Base-by-base conservation (phyloP, 192 early-diverging fungal species). In the Geranomyces michiganensis region DNA sequence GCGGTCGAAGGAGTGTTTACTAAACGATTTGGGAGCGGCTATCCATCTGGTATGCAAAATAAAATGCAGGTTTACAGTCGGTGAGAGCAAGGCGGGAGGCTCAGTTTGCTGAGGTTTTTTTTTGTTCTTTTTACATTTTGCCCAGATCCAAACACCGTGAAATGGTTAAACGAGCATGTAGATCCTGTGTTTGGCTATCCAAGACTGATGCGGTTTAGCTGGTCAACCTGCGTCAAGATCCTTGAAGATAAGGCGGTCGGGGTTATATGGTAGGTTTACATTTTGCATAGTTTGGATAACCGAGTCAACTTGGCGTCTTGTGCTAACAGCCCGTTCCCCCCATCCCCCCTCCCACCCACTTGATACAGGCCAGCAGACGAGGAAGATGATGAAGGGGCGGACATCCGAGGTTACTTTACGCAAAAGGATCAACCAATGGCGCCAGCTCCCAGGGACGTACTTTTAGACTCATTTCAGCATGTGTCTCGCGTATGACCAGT, bases 171-270 rank as follows among this genome's bases (percentile, higher is more conserved):
- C 32, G 66, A 83, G 0, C 88, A 90, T 65, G 73, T 92, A 32
- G 94, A 96, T 65, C 82, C 78, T 0, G 86, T 99, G 2, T 99
- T 99, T 86, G 97, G 96, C 0, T 99, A 86, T 76, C 97, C 97
- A 0, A 86, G 84, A 12, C 78, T 98, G 30, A 90, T 96, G 13
- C 88, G 97, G 15, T 99, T 99, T 80, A 94, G 93, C 65, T 99
- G 97, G 97, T 83, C 90, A 0, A 99, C 97, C 19, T 88, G 88
- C 64, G 87, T 77, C 1, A 94, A 89, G 22, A 66, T 90, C 43
- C 75, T 96, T 33, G 86, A 91, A 15, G 88, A 90, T n/a, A n/a
- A n/a, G n/a, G n/a, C n/a, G n/a, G n/a, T n/a, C n/a, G n/a, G n/a
- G n/a, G n/a, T 90, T 8, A 79, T 60, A 24, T 93, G 92, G 91